Base-by-base conservation (phyloP, 2,329 filamentous ascomycete species). In the Amylocarpus encephaloides region DNA sequence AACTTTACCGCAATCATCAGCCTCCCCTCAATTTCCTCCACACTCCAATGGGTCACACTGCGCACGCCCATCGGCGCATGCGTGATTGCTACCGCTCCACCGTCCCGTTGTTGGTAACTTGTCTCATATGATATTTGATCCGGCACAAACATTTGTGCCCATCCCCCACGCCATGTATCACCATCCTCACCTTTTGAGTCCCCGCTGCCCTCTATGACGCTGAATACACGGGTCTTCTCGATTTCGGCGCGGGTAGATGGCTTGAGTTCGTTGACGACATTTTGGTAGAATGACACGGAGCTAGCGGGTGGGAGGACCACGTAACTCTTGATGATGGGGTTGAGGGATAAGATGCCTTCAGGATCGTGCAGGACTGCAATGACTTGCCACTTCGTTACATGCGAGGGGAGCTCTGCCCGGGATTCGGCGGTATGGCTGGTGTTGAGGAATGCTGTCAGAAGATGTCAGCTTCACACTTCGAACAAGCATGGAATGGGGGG, bases 1-100 rank as follows among this genome's bases (percentile, higher is more conserved):
- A 91, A 83, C 57, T 91, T 87, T 70, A 94, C 88, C 15, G 85
- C 78, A 43, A 95, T 71, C 63, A 91, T 92, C 15, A 93, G 71
- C 0, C 87, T 87, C 5, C 81, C 83, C 0, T 86, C 87, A 5
- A 80, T 83, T 61, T 83, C 75, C 65, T 92, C 85, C 0, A 83
- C 80, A 34, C 84, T 68, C 34, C 78, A 80, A 5, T 87, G 88
- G 39, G 79, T 82, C 5, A 94, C 74, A 18, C 74, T 82, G 46
- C 60, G 48, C 1, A 65, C 60, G 0, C 62, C 62, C 61, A 65
- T 62, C 1, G 62, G 60, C 32, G 63, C 63, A 55, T 63, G 61
- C 5, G 61, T 64, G n/a, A 65, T 53, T 35, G 48, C 49, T 5
- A 62, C n/a, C 51, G 61, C 46, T 9, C 62, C 62, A 50, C 54